phyloP scores from a whole-genome alignment of 2,329 filamentous ascomycete genomes.

The Fusarium sp. region DNA sequence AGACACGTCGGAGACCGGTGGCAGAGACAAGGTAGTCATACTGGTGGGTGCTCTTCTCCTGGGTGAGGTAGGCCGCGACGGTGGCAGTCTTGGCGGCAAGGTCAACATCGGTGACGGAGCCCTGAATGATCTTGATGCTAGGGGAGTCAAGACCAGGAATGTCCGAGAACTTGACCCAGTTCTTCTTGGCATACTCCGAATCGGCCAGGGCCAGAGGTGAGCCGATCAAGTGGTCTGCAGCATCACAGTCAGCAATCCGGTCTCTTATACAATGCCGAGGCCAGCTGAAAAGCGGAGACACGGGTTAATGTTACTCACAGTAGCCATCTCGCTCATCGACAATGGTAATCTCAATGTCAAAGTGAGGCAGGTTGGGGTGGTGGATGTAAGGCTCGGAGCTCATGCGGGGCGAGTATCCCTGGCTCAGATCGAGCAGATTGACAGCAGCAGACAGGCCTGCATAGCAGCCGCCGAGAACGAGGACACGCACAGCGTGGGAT shows the following conservation, averaged over 20 bases:
- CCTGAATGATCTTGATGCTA: conserved; percentile 74
- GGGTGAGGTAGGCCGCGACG: conserved; percentile 62
- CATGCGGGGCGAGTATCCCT: conserved; percentile 65
- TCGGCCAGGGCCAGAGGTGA: conserved; percentile 78
- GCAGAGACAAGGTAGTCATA: conserved; percentile 85
- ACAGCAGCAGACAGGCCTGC: conserved; percentile 75
- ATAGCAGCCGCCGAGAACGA: conserved; percentile 79
- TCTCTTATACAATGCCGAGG: background rate
- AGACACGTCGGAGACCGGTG: conserved; percentile 76
- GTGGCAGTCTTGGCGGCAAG: conserved; percentile 68
- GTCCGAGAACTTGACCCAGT: conserved; percentile 77
- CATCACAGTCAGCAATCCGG: conserved; percentile 10
- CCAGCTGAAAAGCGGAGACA: background rate
- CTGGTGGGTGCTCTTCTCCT: conserved; percentile 54
- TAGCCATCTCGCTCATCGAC: conserved; percentile 87
- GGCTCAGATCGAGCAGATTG: conserved; percentile 75
- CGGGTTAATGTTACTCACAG: conserved; percentile 64
- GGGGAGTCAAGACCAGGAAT: conserved; percentile 74
- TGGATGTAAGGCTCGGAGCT: conserved; percentile 52
- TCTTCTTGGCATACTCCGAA: conserved; percentile 71
- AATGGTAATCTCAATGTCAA: conserved; percentile 77
- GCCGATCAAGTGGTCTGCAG: conserved; percentile 78
- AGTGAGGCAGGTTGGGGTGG: conserved; percentile 56
- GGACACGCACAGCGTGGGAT: conserved; percentile 62
- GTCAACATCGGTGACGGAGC: conserved; percentile 72